Conservation (phyloP, 148 eudicot genomes). For the Vaccinium vitisidaea region DNA sequence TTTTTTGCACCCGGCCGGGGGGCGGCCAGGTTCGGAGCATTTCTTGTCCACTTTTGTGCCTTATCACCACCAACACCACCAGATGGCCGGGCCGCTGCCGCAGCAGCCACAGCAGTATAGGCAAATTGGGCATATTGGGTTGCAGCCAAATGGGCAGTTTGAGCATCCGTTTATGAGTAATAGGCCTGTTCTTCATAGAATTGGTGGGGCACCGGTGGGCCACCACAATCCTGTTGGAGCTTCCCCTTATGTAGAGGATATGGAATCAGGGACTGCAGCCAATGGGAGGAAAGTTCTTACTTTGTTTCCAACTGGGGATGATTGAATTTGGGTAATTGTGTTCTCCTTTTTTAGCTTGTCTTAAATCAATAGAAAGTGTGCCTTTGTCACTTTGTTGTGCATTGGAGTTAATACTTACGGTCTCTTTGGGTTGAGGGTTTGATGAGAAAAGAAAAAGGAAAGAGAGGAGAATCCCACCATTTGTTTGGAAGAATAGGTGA, state of each 20-base stretch:
- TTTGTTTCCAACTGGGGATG: conserved; percentile 74
- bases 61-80: conserved; percentile 37
- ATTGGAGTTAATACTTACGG: conserved; percentile 12
- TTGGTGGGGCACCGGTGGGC: conserved; percentile 42
- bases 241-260: conserved; percentile 52
- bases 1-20: conserved; percentile 49
- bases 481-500: neutral
- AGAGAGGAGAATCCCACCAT: neutral
- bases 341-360: neutral
- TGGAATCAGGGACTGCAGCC: conserved; percentile 50
- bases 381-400: conserved; percentile 8
- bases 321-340: conserved; percentile 29
- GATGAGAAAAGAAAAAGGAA: neutral
- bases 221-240: conserved; percentile 33
- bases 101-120: conserved; percentile 47
- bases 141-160: conserved; percentile 46
- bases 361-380: conserved; percentile 6
- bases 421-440: neutral
- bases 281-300: conserved; percentile 72
- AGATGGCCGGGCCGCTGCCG: conserved; percentile 24
- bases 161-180: conserved; percentile 49
- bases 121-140: conserved; percentile 60
- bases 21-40: conserved; percentile 49
- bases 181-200: conserved; percentile 49
- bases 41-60: conserved; percentile 55